A percentile compares a stretch with the other conserved stretches of the same genome.
Evolutionary conservation across 768 basidiomycete genomes (phyloP).

Genomic region (Trametes villosa): DNA sequence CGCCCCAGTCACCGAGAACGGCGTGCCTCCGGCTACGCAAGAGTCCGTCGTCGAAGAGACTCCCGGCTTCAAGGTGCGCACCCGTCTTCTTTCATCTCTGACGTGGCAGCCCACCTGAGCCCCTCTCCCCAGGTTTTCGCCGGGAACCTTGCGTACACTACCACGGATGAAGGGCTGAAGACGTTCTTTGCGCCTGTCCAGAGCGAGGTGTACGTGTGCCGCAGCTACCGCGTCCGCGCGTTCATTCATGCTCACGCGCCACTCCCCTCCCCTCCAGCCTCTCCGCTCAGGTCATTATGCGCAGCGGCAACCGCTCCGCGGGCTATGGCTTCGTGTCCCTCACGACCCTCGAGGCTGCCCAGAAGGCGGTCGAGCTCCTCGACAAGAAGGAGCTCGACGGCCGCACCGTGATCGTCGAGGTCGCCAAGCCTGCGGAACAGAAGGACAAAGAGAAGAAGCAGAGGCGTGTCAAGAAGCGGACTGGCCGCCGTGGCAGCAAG

Average conservation of each 20-base stretch:
- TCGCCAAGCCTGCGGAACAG: constrained; percentile 89
- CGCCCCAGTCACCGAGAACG: constrained; percentile 81
- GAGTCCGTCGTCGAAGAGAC: constrained; percentile 67
- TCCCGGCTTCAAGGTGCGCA: constrained; percentile 87
- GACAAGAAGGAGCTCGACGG: constrained; percentile 90
- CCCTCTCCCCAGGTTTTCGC: constrained; percentile 74
- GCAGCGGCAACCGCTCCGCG: constrained; percentile 75
- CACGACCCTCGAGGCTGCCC: constrained; percentile 77
- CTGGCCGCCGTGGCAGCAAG: constrained; percentile 85
- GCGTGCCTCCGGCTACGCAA: constrained; percentile 81
- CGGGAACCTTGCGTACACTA: constrained; percentile 94
- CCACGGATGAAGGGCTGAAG: constrained; percentile 94
- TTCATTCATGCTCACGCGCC: constrained; percentile 18
- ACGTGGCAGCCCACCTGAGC: constrained; percentile 31
- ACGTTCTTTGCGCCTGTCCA: constrained; percentile 89
- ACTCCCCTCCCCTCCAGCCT: constrained; percentile 50
- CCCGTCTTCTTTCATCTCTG: constrained; percentile 23
- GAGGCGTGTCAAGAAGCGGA: constrained; percentile 74
- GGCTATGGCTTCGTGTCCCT: constrained; percentile 94
- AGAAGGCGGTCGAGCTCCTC: constrained; percentile 84
- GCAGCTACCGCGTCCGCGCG: constrained; percentile 11
- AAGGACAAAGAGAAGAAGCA: constrained; percentile 85
- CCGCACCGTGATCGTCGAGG: constrained; percentile 87
- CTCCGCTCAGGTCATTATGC: constrained; percentile 85
- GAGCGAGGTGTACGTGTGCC: constrained; percentile 78